A percentile compares a stretch with the other conserved stretches of the same genome.
These are phyloP conservation scores for Earliella scabrosa DNA, from an alignment of 1,284 basidiomycete species.

Conservation along the genomic window DNA sequence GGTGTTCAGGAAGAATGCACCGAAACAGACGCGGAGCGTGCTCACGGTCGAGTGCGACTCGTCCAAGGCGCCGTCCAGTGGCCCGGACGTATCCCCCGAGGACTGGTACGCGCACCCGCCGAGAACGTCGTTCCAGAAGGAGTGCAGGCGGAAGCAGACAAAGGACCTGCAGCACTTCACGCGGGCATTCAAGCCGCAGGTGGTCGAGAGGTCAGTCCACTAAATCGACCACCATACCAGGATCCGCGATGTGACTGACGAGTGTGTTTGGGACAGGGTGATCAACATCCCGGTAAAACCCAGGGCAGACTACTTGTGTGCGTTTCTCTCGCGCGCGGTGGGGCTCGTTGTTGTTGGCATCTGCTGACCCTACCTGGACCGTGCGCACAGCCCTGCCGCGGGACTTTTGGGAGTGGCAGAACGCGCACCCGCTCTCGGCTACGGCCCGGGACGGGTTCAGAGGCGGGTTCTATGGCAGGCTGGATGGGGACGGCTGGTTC, in stretches of 20 bases:
- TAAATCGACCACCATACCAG: too few species aligned
- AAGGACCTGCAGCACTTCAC: constrained; percentile 58
- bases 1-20: background rate
- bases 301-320: constrained; percentile 62
- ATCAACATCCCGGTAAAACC: constrained; percentile 54
- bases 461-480: constrained; percentile 62
- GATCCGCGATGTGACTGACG: constrained; percentile 11
- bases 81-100: background rate
- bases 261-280: background rate
- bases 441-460: constrained; percentile 52
- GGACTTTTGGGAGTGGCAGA: constrained; percentile 54
- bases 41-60: constrained; percentile 42
- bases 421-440: constrained; percentile 58
- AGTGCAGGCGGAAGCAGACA: constrained; percentile 43
- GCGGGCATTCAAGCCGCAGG: constrained; percentile 39
- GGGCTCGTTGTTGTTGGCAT: background rate
- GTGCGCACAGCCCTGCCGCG: constrained; percentile 24
- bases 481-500: constrained; percentile 58
- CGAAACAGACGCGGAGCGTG: constrained; percentile 1
- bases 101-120: constrained; percentile 43
- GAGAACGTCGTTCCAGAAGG: constrained; percentile 53
- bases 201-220: constrained; percentile 49
- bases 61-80: constrained; percentile 40
- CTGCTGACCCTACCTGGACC: too few species aligned
- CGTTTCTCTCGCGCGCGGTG: background rate